Evolutionary conservation across 2,329 filamentous ascomycete genomes (phyloP), one percentile per base, ranked within the genome.

Genomic region (Cytospora piceicola): DNA sequence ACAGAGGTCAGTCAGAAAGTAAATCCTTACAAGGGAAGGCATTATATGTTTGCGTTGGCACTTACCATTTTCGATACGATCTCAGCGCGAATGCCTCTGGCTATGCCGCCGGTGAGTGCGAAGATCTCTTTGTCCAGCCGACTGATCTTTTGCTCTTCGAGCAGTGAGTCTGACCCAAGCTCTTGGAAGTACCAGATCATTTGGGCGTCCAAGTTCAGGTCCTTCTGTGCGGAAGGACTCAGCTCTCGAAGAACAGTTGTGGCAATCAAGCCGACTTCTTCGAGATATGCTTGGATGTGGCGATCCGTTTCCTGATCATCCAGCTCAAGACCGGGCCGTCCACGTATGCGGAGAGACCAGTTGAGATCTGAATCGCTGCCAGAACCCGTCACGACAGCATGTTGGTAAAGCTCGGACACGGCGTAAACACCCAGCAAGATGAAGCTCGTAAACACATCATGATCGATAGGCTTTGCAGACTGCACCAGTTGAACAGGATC

Each of bases 351-450:
- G 46, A 49, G 46, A 49, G 9, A 14, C 46, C 46, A 49, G 14
- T 11, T 49, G 46, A 49, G 46, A 22, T 24, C 9, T n/a, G 46
- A 22, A 22, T 24, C 46, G 46, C 46, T 14, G n/a, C 46, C 46
- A 49, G 46, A 49, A 6, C 46, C 46, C 11, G 46, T 24, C 24
- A 5, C n/a, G 1, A 56, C 63, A 7, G 66, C 66, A 30, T 65
- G 60, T 30, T 55, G 63, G 52, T 68, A 68, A 5, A 68, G 55
- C 57, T 68, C 56, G 29, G 52, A 51, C 17, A 68, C 56, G 11
- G 63, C 59, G 42, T 63, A 66, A 7, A 68, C 46, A 30, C 66
- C 52, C 46, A 68, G 17, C 34, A 66, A 55, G 24, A 66, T 59
- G 12, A 63, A 60, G 56, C 29, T 49, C 29, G 58, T 36, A 15